Conservation (phyloP, 2,329 filamentous ascomycete species). For the Ophiostoma quercus region DNA sequence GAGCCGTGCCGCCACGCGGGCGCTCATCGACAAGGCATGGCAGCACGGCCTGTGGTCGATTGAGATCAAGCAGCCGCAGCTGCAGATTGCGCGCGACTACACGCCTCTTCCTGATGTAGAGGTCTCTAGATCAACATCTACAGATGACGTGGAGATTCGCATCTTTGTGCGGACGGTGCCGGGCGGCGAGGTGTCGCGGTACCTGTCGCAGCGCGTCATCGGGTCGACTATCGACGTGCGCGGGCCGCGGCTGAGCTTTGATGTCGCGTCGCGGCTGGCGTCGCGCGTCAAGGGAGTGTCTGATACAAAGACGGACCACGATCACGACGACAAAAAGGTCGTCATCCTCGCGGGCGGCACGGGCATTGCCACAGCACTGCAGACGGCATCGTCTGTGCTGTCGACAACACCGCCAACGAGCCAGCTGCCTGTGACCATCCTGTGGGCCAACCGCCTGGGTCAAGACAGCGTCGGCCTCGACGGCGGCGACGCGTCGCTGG, state of each 20-base stretch:
- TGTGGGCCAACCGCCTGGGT: slow-evolving; percentile 72
- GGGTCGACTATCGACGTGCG: slow-evolving; percentile 67
- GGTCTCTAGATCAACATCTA: slow-evolving; percentile 25
- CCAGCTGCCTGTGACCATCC: slow-evolving; percentile 53
- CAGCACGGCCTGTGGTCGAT: slow-evolving; percentile 73
- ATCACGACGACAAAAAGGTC: slow-evolving; percentile 40
- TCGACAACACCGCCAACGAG: slow-evolving; percentile 32
- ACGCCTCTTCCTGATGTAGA: slow-evolving; percentile 67
- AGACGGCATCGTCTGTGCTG: slow-evolving; percentile 61
- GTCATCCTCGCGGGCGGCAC: slow-evolving; percentile 90
- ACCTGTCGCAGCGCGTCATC: slow-evolving; percentile 60
- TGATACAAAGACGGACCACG: neutral
- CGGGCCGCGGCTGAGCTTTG: slow-evolving; percentile 69
- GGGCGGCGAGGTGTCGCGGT: slow-evolving; percentile 79
- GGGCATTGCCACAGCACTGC: slow-evolving; percentile 83
- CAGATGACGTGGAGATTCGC: slow-evolving; percentile 43
- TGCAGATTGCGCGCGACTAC: slow-evolving; percentile 88
- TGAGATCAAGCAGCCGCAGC: slow-evolving; percentile 87
- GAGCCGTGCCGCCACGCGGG: slow-evolving; percentile 25
- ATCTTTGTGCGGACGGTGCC: slow-evolving; percentile 75
- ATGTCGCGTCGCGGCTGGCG: slow-evolving; percentile 37
- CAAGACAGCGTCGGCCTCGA: slow-evolving; percentile 56
- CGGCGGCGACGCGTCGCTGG: slow-evolving; percentile 30
- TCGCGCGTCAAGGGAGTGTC: neutral
- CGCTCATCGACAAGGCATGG: slow-evolving; percentile 43